Conservation (phyloP, 768 basidiomycete genomes). For the Agrocybe chaxingu region DNA sequence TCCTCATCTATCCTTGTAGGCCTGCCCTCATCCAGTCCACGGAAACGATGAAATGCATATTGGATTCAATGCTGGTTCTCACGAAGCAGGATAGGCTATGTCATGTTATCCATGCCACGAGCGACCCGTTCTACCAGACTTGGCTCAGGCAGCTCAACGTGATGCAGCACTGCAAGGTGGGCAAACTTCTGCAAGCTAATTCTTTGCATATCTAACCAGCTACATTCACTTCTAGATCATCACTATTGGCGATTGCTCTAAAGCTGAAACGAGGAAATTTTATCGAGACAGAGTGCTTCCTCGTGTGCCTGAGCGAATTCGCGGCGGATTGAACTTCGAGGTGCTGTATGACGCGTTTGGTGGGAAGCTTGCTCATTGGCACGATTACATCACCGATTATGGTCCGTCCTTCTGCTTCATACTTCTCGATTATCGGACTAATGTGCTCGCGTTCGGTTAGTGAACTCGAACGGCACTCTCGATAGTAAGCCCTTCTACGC, state of each 20-base stretch:
- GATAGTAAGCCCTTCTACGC: slow-evolving; percentile 47
- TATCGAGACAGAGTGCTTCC: slow-evolving; percentile 64
- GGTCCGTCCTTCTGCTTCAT: slow-evolving; percentile 33
- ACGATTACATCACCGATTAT: slow-evolving; percentile 76
- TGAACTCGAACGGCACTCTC: slow-evolving; percentile 69
- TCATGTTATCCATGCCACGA: slow-evolving; percentile 79
- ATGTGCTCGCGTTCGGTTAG: slow-evolving; percentile 29
- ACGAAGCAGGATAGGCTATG: slow-evolving; percentile 87
- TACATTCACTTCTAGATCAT: slow-evolving; percentile 46
- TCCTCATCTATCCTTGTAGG: slow-evolving; percentile 28
- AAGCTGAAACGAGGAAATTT: slow-evolving; percentile 63
- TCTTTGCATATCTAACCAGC: not conserved
- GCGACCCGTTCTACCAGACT: slow-evolving; percentile 82
- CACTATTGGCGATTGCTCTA: slow-evolving; percentile 77
- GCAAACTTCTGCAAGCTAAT: slow-evolving; percentile 1
- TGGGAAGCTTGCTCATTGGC: slow-evolving; percentile 81
- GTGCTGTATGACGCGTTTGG: slow-evolving; percentile 76
- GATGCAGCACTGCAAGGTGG: slow-evolving; percentile 79
- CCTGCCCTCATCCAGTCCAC: slow-evolving; percentile 73
- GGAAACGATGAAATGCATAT: slow-evolving; percentile 79
- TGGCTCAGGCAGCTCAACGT: slow-evolving; percentile 79
- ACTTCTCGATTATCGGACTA: not conserved
- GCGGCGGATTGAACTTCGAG: slow-evolving; percentile 61
- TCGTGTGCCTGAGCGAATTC: slow-evolving; percentile 64
- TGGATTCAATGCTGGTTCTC: slow-evolving; percentile 83